A percentile compares a stretch with the other conserved stretches of the same genome.
Evolutionary conservation across 2,329 filamentous ascomycete genomes (phyloP).

Genomic region (Cytospora schulzeri): DNA sequence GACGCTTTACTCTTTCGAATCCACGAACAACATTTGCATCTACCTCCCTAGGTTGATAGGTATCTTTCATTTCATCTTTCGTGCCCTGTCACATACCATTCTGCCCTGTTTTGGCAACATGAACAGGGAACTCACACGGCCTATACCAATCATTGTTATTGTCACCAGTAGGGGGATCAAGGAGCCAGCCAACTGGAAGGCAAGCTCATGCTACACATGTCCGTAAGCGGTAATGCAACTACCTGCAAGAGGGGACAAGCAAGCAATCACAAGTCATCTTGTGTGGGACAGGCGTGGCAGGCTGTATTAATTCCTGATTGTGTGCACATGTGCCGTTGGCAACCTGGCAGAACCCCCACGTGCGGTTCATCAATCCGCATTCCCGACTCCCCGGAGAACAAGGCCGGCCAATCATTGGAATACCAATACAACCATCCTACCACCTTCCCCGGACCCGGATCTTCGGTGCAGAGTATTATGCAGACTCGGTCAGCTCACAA

Average conservation of each 20-base stretch:
- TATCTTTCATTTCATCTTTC: too few relatives aligned
- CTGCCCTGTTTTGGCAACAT: not conserved
- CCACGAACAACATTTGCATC: too few relatives aligned
- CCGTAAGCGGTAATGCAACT: constrained; percentile 20
- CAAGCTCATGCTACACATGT: constrained; percentile 15
- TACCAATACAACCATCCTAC: not conserved
- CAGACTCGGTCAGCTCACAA: not conserved
- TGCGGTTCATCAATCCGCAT: constrained; percentile 13
- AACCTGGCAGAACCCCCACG: constrained; percentile 17
- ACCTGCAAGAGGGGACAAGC: not conserved
- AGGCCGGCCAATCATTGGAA: constrained; percentile 4
- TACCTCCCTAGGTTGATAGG: too few relatives aligned
- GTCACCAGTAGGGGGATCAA: not conserved
- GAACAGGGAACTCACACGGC: not conserved
- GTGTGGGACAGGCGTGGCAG: not conserved
- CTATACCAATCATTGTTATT: not conserved
- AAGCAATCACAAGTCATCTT: not conserved
- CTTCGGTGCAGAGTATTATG: not conserved
- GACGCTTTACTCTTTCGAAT: too few relatives aligned
- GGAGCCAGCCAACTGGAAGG: constrained; percentile 15
- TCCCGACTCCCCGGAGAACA: constrained; percentile 4
- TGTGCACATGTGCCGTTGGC: not conserved
- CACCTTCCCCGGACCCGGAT: constrained; percentile 8
- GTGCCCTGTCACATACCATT: not conserved
- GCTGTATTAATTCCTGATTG: not conserved